Base-by-base conservation (phyloP, 768 basidiomycete genomes). In the Lepiota subincarnata region DNA sequence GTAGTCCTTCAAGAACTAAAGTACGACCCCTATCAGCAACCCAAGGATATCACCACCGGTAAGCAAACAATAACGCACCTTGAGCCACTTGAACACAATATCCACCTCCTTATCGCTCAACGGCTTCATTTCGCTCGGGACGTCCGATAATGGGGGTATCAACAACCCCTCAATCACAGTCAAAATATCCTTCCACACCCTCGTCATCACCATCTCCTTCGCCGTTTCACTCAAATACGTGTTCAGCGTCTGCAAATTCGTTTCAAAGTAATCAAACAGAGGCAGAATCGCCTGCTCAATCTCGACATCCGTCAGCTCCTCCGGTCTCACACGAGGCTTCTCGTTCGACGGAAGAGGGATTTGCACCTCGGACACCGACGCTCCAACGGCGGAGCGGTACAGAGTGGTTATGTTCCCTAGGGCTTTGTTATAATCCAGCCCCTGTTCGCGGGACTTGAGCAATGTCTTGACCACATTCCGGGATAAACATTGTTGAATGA, bases 41-140 rank as follows among this genome's bases (percentile, higher is more conserved):
- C 14, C 53, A 24, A 41, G 36, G 22, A 39, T 7, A 12, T n/a
- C 4, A 26, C 28, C 45, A n/a, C 19, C 11, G 13, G 7, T 5
- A 34, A 10, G 11, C 5, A 14, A 2, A 36, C 6, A 31, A 36
- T 4, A 6, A 35, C 57, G 14, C 53, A 90, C 94, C 84, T 94
- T 95, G 50, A 98, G 68, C 92, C 97, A 98, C 67, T 94, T 96
- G 74, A 98, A 92, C n/a, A 95, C 96, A 55, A 98, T 87, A 66
- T 98, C 97, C 35, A 98, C 89, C 71, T 98, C 97, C 70, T 96
- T 95, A 63, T 98, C 97, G 22, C 79, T 86, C 64, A 99, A 67
- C 1, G 94, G 87, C 60, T 90, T 88, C 92, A 98, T 87, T 50
- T 93, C 89, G 40, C 92, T 92, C 8, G 86, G 75, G 14, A 81